Evolutionary conservation across 2,329 filamentous ascomycete genomes (phyloP), one percentile per base, ranked within the genome.

Genomic region (Stemphylium lycopersici): DNA sequence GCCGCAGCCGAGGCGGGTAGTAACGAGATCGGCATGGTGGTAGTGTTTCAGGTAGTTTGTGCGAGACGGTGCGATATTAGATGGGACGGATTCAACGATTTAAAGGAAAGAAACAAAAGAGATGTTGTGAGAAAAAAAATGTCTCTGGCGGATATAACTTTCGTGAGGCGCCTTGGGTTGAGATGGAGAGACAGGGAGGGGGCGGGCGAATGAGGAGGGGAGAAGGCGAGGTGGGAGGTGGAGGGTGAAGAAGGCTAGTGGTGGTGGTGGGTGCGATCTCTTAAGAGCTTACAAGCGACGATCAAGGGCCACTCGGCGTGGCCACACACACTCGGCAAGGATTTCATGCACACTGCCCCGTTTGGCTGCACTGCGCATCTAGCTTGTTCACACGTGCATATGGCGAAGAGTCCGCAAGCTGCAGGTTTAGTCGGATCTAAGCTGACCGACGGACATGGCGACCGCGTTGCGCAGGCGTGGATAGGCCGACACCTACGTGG

Each of bases 1-100:
- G 95, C 93, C 59, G 93, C 92, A 65, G 95, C 95, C 70, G 95
- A 98, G 60, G 93, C 93, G 67, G 95, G 95, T 69, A 99, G 83
- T 76, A 99, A 83, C 83, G 95, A 89, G 72, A 92, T 90, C 76
- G 92, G 92, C 95, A 98, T 98, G 41, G 60, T 65, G 56, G 26
- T 33, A 22, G 36, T 39, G 45, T 40, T 48, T 48, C 45, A 40
- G 59, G 69, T 67, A 61, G 66, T 62, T 54, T 59, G 64, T 63
- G 65, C 64, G 66, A 66, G 63, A 67, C 59, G 63, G 52, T 56
- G 64, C 68, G 67, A 68, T 69, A 70, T 70, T 71, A 70, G 63
- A 67, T 66, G 70, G 70, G 70, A 72, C 68, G 70, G 61, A 63
- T 69, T 72, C 71, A 70, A 71, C 57, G 67, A 67, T 67, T 45